Evolutionary conservation across 352 stramenopile species (phyloP).

Genomic region (Blastocystis sp.): DNA sequence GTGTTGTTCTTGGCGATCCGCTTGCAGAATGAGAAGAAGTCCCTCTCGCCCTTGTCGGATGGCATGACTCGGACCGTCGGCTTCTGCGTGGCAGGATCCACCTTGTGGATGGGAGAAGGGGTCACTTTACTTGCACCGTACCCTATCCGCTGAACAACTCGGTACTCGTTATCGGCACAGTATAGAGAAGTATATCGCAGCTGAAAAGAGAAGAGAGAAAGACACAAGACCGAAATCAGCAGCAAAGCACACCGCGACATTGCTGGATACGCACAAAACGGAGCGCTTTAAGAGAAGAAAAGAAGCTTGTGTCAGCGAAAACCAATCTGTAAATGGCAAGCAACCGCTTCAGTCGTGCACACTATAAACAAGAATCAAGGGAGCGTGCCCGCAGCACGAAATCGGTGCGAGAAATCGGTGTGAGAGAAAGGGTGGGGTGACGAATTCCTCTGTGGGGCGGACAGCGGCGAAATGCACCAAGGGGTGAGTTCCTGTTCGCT

Average conservation of each 20-base stretch:
- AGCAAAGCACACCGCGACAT: background rate
- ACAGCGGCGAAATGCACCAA: background rate
- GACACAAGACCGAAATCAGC: background rate
- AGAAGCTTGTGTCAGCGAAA: too few relatives aligned
- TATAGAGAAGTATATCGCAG: background rate
- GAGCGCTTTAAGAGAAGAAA: background rate
- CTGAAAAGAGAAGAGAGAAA: background rate
- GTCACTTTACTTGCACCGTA: too few relatives aligned
- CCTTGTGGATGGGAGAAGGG: too few relatives aligned
- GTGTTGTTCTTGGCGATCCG: slow-evolving; percentile 39
- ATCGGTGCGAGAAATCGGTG: too few relatives aligned
- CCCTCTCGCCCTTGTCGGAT: background rate
- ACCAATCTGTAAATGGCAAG: too few relatives aligned
- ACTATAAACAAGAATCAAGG: too few relatives aligned
- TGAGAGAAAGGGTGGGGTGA: background rate
- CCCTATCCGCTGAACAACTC: too few relatives aligned
- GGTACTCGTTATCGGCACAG: too few relatives aligned
- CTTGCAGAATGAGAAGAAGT: background rate
- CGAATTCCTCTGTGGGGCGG: background rate
- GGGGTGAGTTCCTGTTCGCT: background rate
- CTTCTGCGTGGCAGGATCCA: too few relatives aligned
- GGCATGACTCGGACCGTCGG: too few relatives aligned
- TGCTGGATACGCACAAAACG: background rate
- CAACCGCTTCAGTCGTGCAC: too few relatives aligned
- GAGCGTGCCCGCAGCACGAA: too few relatives aligned